Evolutionary conservation across 495 filamentous ascomycete species (phyloP), one percentile per base, ranked within the genome.

Genomic region (Podospora anserina): DNA sequence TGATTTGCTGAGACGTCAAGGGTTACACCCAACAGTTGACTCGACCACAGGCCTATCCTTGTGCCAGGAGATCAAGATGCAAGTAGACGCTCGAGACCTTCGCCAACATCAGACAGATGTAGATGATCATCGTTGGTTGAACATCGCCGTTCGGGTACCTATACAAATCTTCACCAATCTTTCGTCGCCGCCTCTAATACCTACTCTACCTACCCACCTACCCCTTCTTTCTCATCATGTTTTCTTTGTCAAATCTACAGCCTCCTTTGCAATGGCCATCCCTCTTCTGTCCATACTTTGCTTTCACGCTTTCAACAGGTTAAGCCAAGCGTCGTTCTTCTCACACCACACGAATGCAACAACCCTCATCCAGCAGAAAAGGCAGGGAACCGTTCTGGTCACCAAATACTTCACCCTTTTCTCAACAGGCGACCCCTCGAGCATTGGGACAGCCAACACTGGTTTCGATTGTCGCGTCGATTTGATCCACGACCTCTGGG

Each of bases 391-490:
- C 2, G 53, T 49, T 13, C 39, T 49, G 2, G 13, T 68, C 44
- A 72, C 68, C 39, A 57, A 53, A 20, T 68, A 70, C 13, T 66
- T 66, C 0, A 73, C 63, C 4, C 18, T 70, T 20, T 71, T 49
- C 55, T 28, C 28, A 0, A 54, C 32, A 16, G 72, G 72, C 1
- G 63, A 74, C 15, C 20, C 68, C 0, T 28, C 53, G 13, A 55
- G 56, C 18, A 28, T 39, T 2, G 65, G 70, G 4, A 72, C 72
- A 0, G 72, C 72, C 26, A 65, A 71, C 9, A 28, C 16, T 2
- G 74, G 72, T 18, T 76, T 63, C 39, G 70, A 74, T 59, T 66
- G 57, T 58, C 72, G 72, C 11, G 66, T 74, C 13, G 68, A 74
- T 53, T 11, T 72, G 26, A 15, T 57, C 18, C 56, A 67, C 16